Base-by-base conservation (phyloP, 1,284 basidiomycete genomes). In the Pseudozyma sp. region DNA sequence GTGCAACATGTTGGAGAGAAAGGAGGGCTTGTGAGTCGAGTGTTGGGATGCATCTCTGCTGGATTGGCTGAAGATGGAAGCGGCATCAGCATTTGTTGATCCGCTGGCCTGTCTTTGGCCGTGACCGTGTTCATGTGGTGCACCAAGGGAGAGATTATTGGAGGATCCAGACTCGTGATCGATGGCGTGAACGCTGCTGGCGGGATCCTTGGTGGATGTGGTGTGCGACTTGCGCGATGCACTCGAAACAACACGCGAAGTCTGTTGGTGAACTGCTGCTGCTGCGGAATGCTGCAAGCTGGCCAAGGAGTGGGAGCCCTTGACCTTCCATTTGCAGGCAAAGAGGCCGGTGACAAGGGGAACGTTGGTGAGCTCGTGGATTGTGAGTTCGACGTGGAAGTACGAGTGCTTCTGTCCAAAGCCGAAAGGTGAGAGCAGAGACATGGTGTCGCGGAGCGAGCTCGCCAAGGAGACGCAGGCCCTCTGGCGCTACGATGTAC, bases 281-380 rank as follows among this genome's bases (percentile, higher is more conserved):
- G 68, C 63, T 7, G 72, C 59, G 7, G 72, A 53, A 35, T 75
- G 67, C 46, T 75, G 68, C 30, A 79, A 51, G 33, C 57, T 71
- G 17, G 66, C 56, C 9, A 79, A 53, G 16, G 72, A 67, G 56
- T 81, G 69, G 1, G 89, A 89, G 71, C 89, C 87, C 85, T 90
- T 91, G 85, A 93, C 88, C 82, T 89, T 90, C 92, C 92, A 93
- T 50, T 88, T 87, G 40, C 91, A 88, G 14, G 87, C 89, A 79
- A 93, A 93, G 77, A 92, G 88, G 68, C 92, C 92, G 42, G 86
- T 85, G 50, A 93, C 89, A 66, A 92, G 88, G 0, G 92, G 92
- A 0, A 94, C 90, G 78, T 90, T 91, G 44, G 88, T 87, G 33
- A 93, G 87, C 75, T 92, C 89, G 83, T 92, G 91, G 45, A 93